A percentile compares a stretch with the other conserved stretches of the same genome.
phyloP scores from a whole-genome alignment of 2,329 filamentous ascomycete species.

The Huntiella bhutanensis region DNA sequence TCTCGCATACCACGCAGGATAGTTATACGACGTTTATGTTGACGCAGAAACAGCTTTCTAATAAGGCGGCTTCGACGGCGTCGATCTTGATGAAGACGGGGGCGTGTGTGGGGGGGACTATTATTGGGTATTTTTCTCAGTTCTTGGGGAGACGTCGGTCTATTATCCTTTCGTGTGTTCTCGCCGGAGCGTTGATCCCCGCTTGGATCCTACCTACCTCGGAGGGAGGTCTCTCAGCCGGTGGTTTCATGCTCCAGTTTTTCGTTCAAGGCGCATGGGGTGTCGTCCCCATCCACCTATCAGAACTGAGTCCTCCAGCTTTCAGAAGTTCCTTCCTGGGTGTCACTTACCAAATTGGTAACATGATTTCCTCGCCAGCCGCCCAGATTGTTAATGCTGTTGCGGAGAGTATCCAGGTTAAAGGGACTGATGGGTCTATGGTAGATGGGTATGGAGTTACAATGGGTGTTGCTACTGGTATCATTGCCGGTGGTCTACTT shows the following conservation, averaged over 20 bases:
- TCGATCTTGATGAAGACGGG: conserved; percentile 69
- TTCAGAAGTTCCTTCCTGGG: conserved; percentile 61
- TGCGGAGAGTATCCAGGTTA: conserved; percentile 42
- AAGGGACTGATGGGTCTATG: conserved; percentile 29
- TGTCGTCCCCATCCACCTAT: conserved; percentile 58
- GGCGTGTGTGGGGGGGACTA: conserved; percentile 53
- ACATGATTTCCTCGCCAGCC: conserved; percentile 49
- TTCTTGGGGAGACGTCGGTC: conserved; percentile 54
- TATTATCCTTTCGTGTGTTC: conserved; percentile 41
- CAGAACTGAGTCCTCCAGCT: conserved; percentile 53
- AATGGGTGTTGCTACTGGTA: conserved; percentile 60
- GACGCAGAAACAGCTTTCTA: conserved; percentile 48
- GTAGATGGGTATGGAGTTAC: conserved; percentile 55
- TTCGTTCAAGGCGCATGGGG: conserved; percentile 63
- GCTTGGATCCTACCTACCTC: conserved; percentile 50
- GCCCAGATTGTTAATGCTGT: conserved; percentile 64
- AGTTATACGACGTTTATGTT: conserved; percentile 69
- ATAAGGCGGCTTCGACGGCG: conserved; percentile 46
- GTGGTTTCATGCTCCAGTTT: conserved; percentile 62
- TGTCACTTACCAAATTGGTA: conserved; percentile 59
- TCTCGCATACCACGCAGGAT: conserved; percentile 65
- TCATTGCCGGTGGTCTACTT: conserved; percentile 52
- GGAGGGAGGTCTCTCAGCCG: conserved; percentile 39
- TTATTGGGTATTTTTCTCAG: conserved; percentile 57
- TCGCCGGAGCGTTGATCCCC: conserved; percentile 44